Evolutionary conservation across 2,329 filamentous ascomycete genomes (phyloP).

Genomic region (Gaeumannomyces tritici): DNA sequence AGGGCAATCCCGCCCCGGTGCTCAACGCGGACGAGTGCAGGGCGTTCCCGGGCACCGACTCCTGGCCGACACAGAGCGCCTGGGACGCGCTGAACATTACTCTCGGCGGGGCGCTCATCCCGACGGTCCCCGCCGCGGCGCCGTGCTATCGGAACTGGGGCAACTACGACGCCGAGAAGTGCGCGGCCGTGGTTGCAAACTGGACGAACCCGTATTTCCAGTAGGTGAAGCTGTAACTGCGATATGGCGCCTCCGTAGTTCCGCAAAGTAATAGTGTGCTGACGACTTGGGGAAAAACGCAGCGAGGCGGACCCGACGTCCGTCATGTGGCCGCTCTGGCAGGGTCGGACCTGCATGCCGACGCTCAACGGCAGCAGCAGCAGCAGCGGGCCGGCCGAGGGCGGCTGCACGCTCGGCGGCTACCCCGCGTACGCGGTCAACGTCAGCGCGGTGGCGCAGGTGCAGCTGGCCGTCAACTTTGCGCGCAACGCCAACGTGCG

Average conservation of each 20-base stretch:
- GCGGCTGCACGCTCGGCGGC: slow-evolving; percentile 27
- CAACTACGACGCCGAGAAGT: slow-evolving; percentile 32
- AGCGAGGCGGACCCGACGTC: slow-evolving; percentile 27
- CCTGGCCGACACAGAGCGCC: slow-evolving; percentile 36
- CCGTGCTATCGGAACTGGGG: slow-evolving; percentile 37
- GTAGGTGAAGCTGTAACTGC: slow-evolving; percentile 13
- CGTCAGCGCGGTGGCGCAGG: slow-evolving; percentile 28
- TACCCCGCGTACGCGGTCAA: slow-evolving; percentile 32
- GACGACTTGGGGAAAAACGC: not conserved
- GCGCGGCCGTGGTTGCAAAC: slow-evolving; percentile 23
- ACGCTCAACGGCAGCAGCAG: slow-evolving; percentile 8
- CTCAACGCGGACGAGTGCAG: slow-evolving; percentile 9
- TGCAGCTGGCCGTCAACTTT: slow-evolving; percentile 37
- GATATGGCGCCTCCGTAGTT: not conserved
- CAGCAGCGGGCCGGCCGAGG: slow-evolving; percentile 5
- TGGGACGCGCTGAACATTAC: slow-evolving; percentile 44
- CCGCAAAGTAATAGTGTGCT: not conserved
- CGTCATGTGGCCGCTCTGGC: slow-evolving; percentile 28
- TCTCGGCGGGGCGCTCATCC: slow-evolving; percentile 33
- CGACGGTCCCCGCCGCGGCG: slow-evolving; percentile 40
- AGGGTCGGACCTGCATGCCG: slow-evolving; percentile 26
- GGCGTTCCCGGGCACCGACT: slow-evolving; percentile 33
- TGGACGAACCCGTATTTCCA: slow-evolving; percentile 25
- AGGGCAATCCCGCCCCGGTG: slow-evolving; percentile 5
- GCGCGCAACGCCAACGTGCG: slow-evolving; percentile 36